Conservation (phyloP, 2,329 filamentous ascomycete genomes). For the Penicillium sp. region DNA sequence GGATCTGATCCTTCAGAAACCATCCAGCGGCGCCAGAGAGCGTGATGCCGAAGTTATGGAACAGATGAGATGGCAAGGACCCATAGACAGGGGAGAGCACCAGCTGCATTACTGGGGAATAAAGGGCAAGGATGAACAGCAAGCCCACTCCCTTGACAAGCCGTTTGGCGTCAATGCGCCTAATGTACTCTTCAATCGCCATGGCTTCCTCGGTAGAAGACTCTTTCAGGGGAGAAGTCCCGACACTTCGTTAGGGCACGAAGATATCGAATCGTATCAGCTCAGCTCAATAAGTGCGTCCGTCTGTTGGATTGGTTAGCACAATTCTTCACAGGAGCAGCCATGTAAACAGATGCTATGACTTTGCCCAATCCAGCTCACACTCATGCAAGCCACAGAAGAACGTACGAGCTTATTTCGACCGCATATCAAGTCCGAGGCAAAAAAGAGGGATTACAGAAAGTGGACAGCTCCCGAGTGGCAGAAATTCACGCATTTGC, state of each 20-base stretch:
- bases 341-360: neutral
- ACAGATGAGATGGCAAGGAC: conserved; percentile 66
- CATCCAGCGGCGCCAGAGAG: conserved; percentile 65
- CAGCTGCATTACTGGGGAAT: conserved; percentile 50
- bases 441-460: conserved; percentile 5
- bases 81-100: conserved; percentile 84
- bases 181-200: conserved; percentile 22
- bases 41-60: conserved; percentile 63
- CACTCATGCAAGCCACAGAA: neutral
- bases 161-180: conserved; percentile 22
- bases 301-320: conserved; percentile 8
- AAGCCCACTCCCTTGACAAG: conserved; percentile 27
- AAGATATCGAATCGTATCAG: conserved; percentile 4
- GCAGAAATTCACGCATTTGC: conserved; percentile 21
- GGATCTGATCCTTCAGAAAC: conserved; percentile 55
- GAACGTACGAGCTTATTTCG: conserved; percentile 17
- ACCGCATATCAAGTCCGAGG: conserved; percentile 10
- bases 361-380: too few species aligned
- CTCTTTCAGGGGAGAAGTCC: conserved; percentile 1
- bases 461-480: conserved; percentile 8
- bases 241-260: conserved; percentile 1
- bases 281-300: conserved; percentile 1
- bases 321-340: neutral
- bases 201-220: conserved; percentile 14
- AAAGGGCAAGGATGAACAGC: conserved; percentile 35